Conservation (phyloP, 2,329 filamentous ascomycete species). For the Colletotrichum orchidophilum region DNA sequence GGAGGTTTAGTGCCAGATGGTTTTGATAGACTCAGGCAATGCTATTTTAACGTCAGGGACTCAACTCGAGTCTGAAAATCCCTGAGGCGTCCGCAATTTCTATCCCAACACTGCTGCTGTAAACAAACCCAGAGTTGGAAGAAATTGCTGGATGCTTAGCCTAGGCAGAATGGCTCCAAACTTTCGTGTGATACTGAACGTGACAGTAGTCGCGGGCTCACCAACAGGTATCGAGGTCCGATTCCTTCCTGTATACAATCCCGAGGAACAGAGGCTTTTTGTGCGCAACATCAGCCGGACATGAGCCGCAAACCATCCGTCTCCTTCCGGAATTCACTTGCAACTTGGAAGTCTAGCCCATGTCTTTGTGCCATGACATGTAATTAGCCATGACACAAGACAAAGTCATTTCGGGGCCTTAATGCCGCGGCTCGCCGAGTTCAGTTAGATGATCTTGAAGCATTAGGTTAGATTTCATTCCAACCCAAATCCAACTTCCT, state of each 20-base stretch:
- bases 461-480: background rate
- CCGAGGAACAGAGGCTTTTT: background rate
- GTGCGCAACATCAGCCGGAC: fast-evolving
- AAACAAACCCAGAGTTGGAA: background rate
- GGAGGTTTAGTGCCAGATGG: background rate
- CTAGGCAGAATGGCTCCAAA: no score
- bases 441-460: background rate
- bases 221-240: no score
- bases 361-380: background rate
- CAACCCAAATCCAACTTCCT: background rate
- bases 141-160: no score
- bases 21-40: background rate
- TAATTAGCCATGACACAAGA: background rate
- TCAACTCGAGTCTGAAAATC: background rate
- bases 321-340: background rate
- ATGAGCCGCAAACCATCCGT: background rate
- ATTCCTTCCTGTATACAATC: no score
- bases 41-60: background rate
- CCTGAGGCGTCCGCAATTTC: background rate
- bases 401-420: background rate
- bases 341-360: background rate
- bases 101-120: background rate
- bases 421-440: background rate
- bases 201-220: no score
- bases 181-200: no score